These are phyloP conservation scores for Geum urbanum DNA, from an alignment of 306 rosid species.

Conservation along the genomic window DNA sequence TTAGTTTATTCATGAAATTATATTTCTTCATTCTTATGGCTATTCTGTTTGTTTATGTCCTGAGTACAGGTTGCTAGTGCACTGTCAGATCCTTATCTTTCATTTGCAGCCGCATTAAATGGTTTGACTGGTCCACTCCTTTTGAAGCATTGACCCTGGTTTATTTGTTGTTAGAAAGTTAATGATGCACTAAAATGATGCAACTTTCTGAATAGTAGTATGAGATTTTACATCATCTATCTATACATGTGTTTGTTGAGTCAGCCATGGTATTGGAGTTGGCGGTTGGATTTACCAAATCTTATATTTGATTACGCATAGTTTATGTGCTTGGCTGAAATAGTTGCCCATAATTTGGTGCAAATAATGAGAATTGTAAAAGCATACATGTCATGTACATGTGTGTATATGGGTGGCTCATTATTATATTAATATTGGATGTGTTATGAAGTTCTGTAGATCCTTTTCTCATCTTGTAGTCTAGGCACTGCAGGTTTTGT, in stretches of 20 bases:
- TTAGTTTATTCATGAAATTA: neutral
- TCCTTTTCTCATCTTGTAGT: neutral
- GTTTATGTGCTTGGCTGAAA: neutral
- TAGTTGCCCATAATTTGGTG: neutral
- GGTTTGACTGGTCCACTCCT: slow-evolving; percentile 93
- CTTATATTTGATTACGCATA: neutral
- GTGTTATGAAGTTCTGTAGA: neutral
- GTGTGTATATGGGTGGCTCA: neutral
- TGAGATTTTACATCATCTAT: neutral
- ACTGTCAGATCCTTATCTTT: slow-evolving; percentile 94
- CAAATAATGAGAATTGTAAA: neutral
- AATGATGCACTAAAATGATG: neutral
- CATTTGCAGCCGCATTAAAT: slow-evolving; percentile 94
- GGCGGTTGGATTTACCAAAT: neutral
- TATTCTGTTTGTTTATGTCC: slow-evolving; percentile 21
- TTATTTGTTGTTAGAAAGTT: neutral
- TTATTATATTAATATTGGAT: neutral
- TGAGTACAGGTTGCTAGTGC: slow-evolving; percentile 81
- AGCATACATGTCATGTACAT: neutral
- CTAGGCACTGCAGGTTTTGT: neutral
- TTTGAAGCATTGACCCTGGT: neutral
- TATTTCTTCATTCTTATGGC: slow-evolving; percentile 13
- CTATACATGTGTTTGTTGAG: neutral
- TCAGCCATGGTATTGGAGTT: too few relatives aligned
- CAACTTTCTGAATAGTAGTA: neutral